Conservation (phyloP, 768 basidiomycete genomes). For the Boletus rufocinnamomeus region DNA sequence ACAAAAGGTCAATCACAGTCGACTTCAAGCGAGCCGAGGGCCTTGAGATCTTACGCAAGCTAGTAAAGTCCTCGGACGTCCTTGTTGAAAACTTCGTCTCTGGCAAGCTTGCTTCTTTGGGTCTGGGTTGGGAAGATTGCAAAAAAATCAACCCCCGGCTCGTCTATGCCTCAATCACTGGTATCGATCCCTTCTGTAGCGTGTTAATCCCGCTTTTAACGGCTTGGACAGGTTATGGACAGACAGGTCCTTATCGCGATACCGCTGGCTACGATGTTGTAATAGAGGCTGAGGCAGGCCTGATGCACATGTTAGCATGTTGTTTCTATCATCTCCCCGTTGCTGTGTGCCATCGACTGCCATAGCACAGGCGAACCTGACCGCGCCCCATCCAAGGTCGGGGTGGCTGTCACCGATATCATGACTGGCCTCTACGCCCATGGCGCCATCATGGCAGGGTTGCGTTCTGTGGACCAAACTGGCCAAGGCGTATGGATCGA, state of each 20-base stretch:
- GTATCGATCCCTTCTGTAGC: constrained; percentile 40
- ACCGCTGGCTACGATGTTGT: constrained; percentile 89
- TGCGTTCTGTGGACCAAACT: constrained; percentile 79
- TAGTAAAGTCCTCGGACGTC: constrained; percentile 77
- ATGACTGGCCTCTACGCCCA: constrained; percentile 89
- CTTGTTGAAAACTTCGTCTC: constrained; percentile 88
- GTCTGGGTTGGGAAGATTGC: constrained; percentile 86
- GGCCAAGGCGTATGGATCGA: constrained; percentile 91
- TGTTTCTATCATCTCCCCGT: constrained; percentile 11
- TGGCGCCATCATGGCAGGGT: constrained; percentile 88
- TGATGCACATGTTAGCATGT: constrained; percentile 84
- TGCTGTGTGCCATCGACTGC: constrained; percentile 13
- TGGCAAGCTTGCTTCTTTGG: constrained; percentile 82
- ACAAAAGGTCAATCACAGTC: constrained; percentile 86
- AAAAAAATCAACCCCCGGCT: constrained; percentile 72
- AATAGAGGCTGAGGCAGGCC: constrained; percentile 86
- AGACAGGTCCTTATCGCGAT: constrained; percentile 84
- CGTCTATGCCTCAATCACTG: constrained; percentile 89
- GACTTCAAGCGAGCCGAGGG: constrained; percentile 84
- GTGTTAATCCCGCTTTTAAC: constrained; percentile 1
- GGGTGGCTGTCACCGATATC: constrained; percentile 90
- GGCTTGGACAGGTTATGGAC: constrained; percentile 62
- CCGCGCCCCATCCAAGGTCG: constrained; percentile 89
- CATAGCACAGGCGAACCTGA: constrained; percentile 84
- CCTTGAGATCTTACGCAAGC: constrained; percentile 66